Percentiles rank a stretch among this genome's conserved stretches.
Evolutionary conservation across 2,329 filamentous ascomycete species (phyloP).

Genomic region (Teratosphaeria nubilosa): DNA sequence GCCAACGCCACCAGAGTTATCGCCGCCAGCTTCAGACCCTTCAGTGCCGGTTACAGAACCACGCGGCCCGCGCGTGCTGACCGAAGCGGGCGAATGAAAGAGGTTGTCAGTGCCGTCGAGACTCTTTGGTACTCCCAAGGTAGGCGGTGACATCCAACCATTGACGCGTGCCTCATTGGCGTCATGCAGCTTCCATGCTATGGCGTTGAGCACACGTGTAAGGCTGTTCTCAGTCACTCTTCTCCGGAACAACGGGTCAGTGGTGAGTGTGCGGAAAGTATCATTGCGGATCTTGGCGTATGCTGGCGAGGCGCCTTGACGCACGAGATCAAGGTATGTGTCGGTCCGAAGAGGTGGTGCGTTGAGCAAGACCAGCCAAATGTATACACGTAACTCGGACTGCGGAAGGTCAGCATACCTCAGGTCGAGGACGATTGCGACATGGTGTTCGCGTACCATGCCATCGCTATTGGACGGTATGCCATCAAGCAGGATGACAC

Average conservation of each 20-base stretch:
- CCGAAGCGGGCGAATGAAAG: constrained; percentile 25
- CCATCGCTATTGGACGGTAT: constrained; percentile 69
- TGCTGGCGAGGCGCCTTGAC: constrained; percentile 84
- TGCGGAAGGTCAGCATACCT: constrained; percentile 28
- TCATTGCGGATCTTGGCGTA: constrained; percentile 98
- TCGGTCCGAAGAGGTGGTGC: constrained; percentile 77
- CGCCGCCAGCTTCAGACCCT: constrained; percentile 48
- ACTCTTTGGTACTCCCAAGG: constrained; percentile 38
- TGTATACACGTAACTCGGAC: constrained; percentile 88
- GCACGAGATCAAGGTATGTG: constrained; percentile 78
- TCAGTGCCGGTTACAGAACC: constrained; percentile 47
- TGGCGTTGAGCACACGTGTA: constrained; percentile 86
- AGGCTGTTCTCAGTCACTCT: constrained; percentile 92
- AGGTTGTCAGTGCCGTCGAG: constrained; percentile 40
- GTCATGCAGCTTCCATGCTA: constrained; percentile 89
- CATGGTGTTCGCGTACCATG: constrained; percentile 50
- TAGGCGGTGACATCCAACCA: constrained; percentile 41
- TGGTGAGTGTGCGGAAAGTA: constrained; percentile 91
- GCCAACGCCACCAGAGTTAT: constrained; percentile 52
- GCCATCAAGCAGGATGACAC: constrained; percentile 65
- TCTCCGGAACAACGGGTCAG: constrained; percentile 91
- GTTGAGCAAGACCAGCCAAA: constrained; percentile 90
- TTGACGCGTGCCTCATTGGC: constrained; percentile 50
- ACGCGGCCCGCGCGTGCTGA: constrained; percentile 23
- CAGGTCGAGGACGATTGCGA: not conserved